These are phyloP conservation scores for Ophiosphaerella herpotricha DNA, from an alignment of 2,329 filamentous ascomycete genomes.

Conservation along the genomic window DNA sequence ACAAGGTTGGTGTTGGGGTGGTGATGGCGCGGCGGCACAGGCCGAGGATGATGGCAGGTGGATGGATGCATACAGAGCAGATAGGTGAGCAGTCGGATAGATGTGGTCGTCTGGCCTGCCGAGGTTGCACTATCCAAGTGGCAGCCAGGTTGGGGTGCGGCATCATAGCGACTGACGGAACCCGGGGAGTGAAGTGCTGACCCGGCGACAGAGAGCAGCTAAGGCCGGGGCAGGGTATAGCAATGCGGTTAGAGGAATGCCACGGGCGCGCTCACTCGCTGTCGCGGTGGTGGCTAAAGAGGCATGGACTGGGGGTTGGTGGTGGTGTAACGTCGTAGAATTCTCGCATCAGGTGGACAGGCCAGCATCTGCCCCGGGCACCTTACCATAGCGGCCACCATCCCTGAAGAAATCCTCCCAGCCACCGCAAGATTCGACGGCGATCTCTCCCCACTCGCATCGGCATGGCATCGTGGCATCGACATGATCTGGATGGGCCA, in stretches of 20 bases:
- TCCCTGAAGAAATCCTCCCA: slow-evolving; percentile 34
- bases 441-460: slow-evolving; percentile 32
- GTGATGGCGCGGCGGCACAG: slow-evolving; percentile 6
- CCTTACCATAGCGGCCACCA: slow-evolving; percentile 4
- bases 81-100: no score
- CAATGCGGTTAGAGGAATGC: slow-evolving; percentile 22
- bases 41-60: slow-evolving; percentile 4
- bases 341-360: slow-evolving; percentile 28
- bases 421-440: slow-evolving; percentile 35
- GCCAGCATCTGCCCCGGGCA: slow-evolving; percentile 21
- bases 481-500: no score
- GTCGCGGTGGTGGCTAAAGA: slow-evolving; percentile 31
- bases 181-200: slow-evolving; percentile 23
- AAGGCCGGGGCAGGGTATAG: slow-evolving; percentile 34
- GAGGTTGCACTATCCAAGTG: slow-evolving; percentile 12
- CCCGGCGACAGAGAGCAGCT: slow-evolving; percentile 23
- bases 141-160: slow-evolving; percentile 30
- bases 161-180: slow-evolving; percentile 10
- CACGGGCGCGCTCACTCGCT: slow-evolving; percentile 6
- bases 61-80: slow-evolving; percentile 2
- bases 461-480: slow-evolving; percentile 10
- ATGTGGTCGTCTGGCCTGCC: slow-evolving; percentile 4
- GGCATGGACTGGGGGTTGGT: slow-evolving; percentile 22
- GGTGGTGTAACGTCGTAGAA: slow-evolving; percentile 43
- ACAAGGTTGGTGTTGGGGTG: slow-evolving; percentile 30